Evolutionary conservation across 495 filamentous ascomycete species (phyloP).

Genomic region (Aspergillus saccharolyticus): DNA sequence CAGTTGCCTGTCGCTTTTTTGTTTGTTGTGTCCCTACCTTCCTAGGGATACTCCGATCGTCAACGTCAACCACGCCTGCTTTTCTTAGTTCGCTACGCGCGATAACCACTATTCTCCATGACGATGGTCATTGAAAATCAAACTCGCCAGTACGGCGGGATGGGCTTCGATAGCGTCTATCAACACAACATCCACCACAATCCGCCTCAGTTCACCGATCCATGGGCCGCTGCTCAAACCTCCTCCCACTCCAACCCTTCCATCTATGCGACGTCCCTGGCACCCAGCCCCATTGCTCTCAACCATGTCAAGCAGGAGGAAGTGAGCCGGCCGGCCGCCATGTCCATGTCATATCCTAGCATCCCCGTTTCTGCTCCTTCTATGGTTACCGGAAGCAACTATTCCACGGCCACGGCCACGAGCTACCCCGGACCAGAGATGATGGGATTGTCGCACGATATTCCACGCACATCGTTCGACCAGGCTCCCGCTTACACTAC

Average conservation of each 20-base stretch:
- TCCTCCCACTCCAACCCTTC: conserved; percentile 52
- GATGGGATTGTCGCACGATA: conserved; percentile 68
- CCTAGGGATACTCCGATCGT: conserved; percentile 13
- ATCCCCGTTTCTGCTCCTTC: conserved; percentile 69
- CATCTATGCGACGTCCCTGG: conserved; percentile 54
- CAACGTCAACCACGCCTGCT: conserved; percentile 14
- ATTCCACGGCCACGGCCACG: conserved; percentile 43
- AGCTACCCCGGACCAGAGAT: conserved; percentile 63
- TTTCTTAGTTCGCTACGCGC: neutral
- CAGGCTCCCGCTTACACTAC: conserved; percentile 62
- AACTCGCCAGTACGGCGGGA: conserved; percentile 73
- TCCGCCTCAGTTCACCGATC: conserved; percentile 86
- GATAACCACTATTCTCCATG: conserved; percentile 44
- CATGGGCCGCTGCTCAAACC: conserved; percentile 64
- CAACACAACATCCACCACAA: conserved; percentile 63
- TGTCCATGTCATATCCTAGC: conserved; percentile 69
- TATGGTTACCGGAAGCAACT: conserved; percentile 62
- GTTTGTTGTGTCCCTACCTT: conserved; percentile 10
- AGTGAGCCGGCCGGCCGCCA: conserved; percentile 52
- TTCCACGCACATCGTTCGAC: conserved; percentile 49
- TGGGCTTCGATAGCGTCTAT: conserved; percentile 76
- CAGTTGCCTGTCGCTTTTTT: conserved; percentile 5
- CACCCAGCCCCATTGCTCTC: conserved; percentile 49
- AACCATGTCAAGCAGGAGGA: conserved; percentile 54
- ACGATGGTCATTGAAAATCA: conserved; percentile 88